Base-by-base conservation (phyloP, 78 protist species). In the Dictyostelium brefeldianum region DNA sequence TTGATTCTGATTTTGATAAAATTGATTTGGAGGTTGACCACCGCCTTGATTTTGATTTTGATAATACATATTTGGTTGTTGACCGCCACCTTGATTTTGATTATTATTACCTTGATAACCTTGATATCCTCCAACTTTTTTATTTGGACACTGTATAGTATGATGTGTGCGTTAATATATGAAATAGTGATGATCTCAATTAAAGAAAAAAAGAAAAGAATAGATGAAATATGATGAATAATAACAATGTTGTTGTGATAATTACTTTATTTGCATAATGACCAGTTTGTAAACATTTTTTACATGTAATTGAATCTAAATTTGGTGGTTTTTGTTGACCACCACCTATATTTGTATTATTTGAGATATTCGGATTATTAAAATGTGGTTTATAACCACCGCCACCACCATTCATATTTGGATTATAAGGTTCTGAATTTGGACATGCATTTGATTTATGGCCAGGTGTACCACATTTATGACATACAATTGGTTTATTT, bases 241-340 rank as follows among this genome's bases (percentile, higher is more conserved):
- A 59, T 17, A 53, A 15, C 18, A 53, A 53, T 15, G 2, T 59
- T 22, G 8, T n/a, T 15, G 7, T 57, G 31, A 64, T 81, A 69
- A 51, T 53, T 82, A 82, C 89, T 69, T 82, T 87, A 70, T 91
- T 91, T 27, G 95, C 95, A 82, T 91, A 91, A 78, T 91, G 95
- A 29, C 95, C 95, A 29, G 87, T 70, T 80, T 91, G 95, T 15
- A 41, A 22, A 70, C 95, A 91, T 62, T 91, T 91, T 29, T 56
- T 81, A 41, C 95, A 91, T 20, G 67, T 80, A 10, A 91, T 47
- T 1, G 78, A 70, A 18, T 81, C 90, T 29, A 81, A 20, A 67
- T 62, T 64, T 25, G 79, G 69, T 22, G 69, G 69, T 10, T 59
- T 59, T 36, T 36, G 43, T 36, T 36, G 43, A 9, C 69, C 69